Evolutionary conservation across 2,329 filamentous ascomycete species (phyloP).

Genomic region (Claviceps sp.): DNA sequence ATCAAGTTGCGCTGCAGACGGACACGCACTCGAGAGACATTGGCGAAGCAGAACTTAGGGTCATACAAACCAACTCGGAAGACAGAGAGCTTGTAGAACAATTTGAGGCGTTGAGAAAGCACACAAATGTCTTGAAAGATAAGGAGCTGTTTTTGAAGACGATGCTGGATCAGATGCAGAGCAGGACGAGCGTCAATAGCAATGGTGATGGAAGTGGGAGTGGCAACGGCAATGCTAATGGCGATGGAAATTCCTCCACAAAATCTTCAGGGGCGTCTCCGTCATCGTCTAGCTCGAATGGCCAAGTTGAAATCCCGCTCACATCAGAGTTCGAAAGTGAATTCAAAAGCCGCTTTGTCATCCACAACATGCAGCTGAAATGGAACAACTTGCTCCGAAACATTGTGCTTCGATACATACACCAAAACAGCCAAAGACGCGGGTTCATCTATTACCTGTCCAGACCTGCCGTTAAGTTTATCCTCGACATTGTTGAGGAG

Average conservation of each 20-base stretch:
- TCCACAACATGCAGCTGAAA: conserved; percentile 94
- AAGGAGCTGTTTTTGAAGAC: conserved; percentile 45
- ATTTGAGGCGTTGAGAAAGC: conserved; percentile 44
- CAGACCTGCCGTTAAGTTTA: conserved; percentile 89
- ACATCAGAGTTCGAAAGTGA: conserved; percentile 79
- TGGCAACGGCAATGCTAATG: conserved; percentile 5
- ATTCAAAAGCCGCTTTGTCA: conserved; percentile 95
- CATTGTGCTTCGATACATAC: conserved; percentile 91
- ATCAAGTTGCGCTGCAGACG: conserved; percentile 67
- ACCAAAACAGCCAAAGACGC: conserved; percentile 89
- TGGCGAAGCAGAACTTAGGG: conserved; percentile 61
- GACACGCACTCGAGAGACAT: conserved; percentile 58
- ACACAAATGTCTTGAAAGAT: conserved; percentile 41
- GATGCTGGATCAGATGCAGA: conserved; percentile 39
- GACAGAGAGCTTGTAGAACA: conserved; percentile 41
- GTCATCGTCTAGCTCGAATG: conserved; percentile 11
- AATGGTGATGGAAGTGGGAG: neutral
- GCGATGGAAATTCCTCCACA: neutral
- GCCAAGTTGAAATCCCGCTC: conserved; percentile 50
- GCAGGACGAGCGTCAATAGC: conserved; percentile 19
- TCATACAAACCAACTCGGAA: conserved; percentile 35
- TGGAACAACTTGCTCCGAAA: conserved; percentile 97
- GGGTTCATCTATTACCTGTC: conserved; percentile 98
- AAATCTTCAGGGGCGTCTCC: conserved; percentile 24
- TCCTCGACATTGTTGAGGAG: conserved; percentile 92